Evolutionary conservation across 1,139 yeast species (phyloP), one percentile per base, ranked within the genome.

Genomic region (Yamadazyma spencermartinsiae): DNA sequence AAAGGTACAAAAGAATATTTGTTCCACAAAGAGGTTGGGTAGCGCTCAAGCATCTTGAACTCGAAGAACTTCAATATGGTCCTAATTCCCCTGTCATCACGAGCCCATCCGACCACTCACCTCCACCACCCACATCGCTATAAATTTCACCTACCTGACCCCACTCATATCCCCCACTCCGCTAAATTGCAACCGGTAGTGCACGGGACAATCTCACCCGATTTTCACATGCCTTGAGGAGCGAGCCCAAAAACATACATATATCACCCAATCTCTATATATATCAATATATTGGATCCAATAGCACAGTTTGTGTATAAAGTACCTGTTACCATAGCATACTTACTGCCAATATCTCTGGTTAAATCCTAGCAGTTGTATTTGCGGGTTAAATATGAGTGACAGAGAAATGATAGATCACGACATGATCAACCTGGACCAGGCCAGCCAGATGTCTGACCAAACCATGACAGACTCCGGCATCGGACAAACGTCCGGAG

Each of bases 1-100:
- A 58, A 30, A 61, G 53, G 3, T 71, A 68, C 42, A 65, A 76
- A 31, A 55, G 83, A 24, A 51, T 78, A 4, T 74, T 72, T 44
- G 58, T 78, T 17, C 81, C 80, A 1, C 72, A 72, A 3, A 55
- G 76, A 34, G 83, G 83, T 0, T 79, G 84, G 84, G 62, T 73
- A 2, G 42, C 60, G 5, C 42, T 49, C 6, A 56, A 48, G 35
- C 54, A 58, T 38, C 49, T 74, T 30, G 64, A 61, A 38, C 52
- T 49, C 34, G 76, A 68, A 40, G 54, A 48, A 31, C 12, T 15
- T 7, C 13, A 26, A n/a, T 46, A 38, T 31, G 62, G 62, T 2
- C 17, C 44, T 3, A 27, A 45, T 20, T 25, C 19, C 29, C 7
- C 29, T n/a, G n/a, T 25, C 8, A n/a, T 13, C 8, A 13, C n/a